Evolutionary conservation across 345 rosid species (phyloP), one percentile per base, ranked within the genome.

Genomic region (Salix viminalis): DNA sequence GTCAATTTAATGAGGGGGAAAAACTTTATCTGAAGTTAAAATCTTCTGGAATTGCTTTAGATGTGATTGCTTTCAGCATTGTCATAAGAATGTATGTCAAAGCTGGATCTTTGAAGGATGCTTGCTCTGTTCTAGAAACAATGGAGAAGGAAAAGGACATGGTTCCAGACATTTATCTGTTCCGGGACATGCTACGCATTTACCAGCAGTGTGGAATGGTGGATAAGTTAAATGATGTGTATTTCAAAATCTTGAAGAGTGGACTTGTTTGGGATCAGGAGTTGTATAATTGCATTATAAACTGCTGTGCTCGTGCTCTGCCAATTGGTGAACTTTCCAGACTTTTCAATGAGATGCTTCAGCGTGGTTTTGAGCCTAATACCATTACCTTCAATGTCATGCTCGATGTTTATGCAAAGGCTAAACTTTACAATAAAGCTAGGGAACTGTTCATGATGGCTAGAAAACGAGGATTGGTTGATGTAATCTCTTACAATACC

Each of bases 251-350:
- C 42, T 77, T 87, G 83, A 90, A 85, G 82, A 91, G 91, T 4
- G 87, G 86, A 71, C 56, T 90, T 66, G 80, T 81, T 70, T 92
- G 98, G 98, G 94, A 92, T 85, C 95, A 91, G 84, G 97, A 94
- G 81, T 77, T 88, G 87, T 92, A 92, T 67, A 90, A 89, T 74
- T 94, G 97, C 77, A 84, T 92, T 76, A 87, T 92, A 81, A 94
- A 94, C 85, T 92, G 97, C 69, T 90, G 98, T 76, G 90, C 95
- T 61, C 89, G 87, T 83, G 97, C 97, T 56, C 86, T 94, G 70
- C 89, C 94, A 1, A 83, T 87, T 37, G 89, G 88, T 83, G 97
- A 94, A 82, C 94, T 92, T 73, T 87, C 97, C 37, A 81, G 86
- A 81, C 84, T 90, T 81, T 91, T 92, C 72, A 85, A 84, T 68